Evolutionary conservation across 192 early-diverging fungal genomes (phyloP).

Genomic region (Polychytrium aggregatum): DNA sequence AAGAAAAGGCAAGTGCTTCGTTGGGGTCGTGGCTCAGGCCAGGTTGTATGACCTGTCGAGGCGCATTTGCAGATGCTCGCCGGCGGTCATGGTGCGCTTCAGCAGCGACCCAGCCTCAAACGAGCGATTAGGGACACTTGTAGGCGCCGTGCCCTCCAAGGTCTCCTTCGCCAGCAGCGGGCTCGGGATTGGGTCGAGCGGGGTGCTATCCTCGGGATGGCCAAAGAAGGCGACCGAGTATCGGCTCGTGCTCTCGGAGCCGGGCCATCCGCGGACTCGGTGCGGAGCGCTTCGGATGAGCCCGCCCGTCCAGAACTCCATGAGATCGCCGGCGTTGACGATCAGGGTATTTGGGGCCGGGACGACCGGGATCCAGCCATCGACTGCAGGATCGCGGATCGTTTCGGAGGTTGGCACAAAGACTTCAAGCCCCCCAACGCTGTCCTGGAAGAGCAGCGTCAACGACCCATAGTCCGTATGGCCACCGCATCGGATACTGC

Average conservation of each 20-base stretch:
- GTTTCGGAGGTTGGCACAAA: conserved; percentile 9
- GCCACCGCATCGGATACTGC: conserved; percentile 31
- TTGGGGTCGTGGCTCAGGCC: too few relatives aligned
- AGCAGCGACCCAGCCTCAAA: conserved; percentile 14
- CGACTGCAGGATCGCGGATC: too few relatives aligned
- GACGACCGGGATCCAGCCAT: conserved; percentile 48
- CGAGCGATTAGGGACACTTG: conserved; percentile 9
- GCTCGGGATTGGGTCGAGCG: conserved; percentile 36
- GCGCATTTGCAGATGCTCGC: conserved; percentile 32
- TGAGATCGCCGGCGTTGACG: conserved; percentile 26
- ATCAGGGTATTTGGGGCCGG: conserved; percentile 39
- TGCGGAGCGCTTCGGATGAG: conserved; percentile 34
- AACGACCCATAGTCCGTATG: conserved; percentile 60
- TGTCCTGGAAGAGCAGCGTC: conserved; percentile 57
- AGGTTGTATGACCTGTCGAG: too few relatives aligned
- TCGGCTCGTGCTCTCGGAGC: too few relatives aligned
- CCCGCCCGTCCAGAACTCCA: conserved; percentile 19
- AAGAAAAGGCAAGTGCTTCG: too few relatives aligned
- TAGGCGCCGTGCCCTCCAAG: not conserved
- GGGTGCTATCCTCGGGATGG: conserved; percentile 16
- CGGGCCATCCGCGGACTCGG: too few relatives aligned
- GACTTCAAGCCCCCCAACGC: conserved; percentile 28
- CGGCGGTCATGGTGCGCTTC: conserved; percentile 31
- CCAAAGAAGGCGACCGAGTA: conserved; percentile 18
- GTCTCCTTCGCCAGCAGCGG: not conserved